These are phyloP conservation scores for Colletotrichum ledebouriae DNA, from an alignment of 2,329 filamentous ascomycete genomes.

Conservation along the genomic window DNA sequence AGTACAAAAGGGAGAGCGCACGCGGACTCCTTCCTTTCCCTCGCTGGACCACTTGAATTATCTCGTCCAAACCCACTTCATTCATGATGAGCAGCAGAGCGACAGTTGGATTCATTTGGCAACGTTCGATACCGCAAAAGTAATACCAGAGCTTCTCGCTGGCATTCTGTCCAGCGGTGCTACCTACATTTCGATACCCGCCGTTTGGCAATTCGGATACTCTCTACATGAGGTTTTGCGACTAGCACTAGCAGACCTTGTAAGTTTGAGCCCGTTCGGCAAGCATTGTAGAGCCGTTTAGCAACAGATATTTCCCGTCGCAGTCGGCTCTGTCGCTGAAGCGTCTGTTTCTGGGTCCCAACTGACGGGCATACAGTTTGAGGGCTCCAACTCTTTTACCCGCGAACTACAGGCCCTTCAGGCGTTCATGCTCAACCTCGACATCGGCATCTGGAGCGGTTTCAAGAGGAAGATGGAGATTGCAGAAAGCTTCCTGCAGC, in stretches of 20 bases:
- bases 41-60: conserved; percentile 55
- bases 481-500: conserved; percentile 54
- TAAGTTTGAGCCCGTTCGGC: conserved; percentile 12
- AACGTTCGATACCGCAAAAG: conserved; percentile 53
- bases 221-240: conserved; percentile 56
- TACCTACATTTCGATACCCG: conserved; percentile 52
- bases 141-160: conserved; percentile 53
- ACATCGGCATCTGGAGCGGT: conserved; percentile 55
- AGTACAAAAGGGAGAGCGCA: conserved; percentile 45
- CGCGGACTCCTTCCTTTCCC: conserved; percentile 54
- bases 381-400: conserved; percentile 50
- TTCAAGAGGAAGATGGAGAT: conserved; percentile 55
- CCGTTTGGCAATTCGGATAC: conserved; percentile 56
- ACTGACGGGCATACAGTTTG: conserved; percentile 46
- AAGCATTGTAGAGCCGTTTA: no score
- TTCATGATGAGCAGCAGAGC: conserved; percentile 43
- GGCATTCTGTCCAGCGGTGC: conserved; percentile 55
- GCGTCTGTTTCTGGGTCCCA: no score
- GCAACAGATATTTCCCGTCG: no score
- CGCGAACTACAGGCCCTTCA: conserved; percentile 51
- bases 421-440: conserved; percentile 51
- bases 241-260: conserved; percentile 46
- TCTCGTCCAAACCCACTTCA: conserved; percentile 53
- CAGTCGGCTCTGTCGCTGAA: no score
- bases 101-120: conserved; percentile 50